Base-by-base conservation (phyloP, 148 eudicot species). In the Agrostemma githago region DNA sequence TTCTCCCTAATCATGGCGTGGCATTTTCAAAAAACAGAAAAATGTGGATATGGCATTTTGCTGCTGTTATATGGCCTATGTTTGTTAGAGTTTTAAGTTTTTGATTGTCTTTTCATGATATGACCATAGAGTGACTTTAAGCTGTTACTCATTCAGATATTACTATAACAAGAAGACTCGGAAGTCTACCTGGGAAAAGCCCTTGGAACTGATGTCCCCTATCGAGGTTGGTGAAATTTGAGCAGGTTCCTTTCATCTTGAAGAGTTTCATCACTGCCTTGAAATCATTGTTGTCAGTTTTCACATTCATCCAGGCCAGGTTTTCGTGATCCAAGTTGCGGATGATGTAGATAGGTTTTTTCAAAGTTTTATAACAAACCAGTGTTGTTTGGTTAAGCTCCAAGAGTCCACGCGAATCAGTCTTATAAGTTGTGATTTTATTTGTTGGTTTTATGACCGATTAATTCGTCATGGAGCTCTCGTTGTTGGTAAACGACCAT, bases 181-280 rank as follows among this genome's bases (percentile, higher is more conserved):
- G 81, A 43, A 79, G 62, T 95, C 99, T 58, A 85, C 86, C 26
- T 95, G 97, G 99, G 96, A 92, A 77, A 95, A 95, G 84, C 99
- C 99, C 77, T 66, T 88, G 5, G 99, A 95, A 71, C 79, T 95
- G 80, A 90, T 89, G 99, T 85, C 91, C 56, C 78, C 86, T 51
- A 77, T 76, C 78, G 97, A 95, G 96, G 97, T 95, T 58, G 74
- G 84, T 79, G 71, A 66, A 51, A n/a, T 56, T 71, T 11, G 73
- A 17, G 19, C 53, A 62, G 8, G 65, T 77, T 51, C 34, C 39
- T 57, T 26, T 39, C 20, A 41, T 75, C 66, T 53, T 34, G 34
- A 48, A 62, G 21, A 14, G 15, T 63, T 76, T 44, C 46, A 17
- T 61, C 39, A 38, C 7, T 40, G 14, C 14, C 6, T 44, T 61